These are phyloP conservation scores for Pyrenophora teres DNA, from an alignment of 2,329 filamentous ascomycete species.

Conservation along the genomic window DNA sequence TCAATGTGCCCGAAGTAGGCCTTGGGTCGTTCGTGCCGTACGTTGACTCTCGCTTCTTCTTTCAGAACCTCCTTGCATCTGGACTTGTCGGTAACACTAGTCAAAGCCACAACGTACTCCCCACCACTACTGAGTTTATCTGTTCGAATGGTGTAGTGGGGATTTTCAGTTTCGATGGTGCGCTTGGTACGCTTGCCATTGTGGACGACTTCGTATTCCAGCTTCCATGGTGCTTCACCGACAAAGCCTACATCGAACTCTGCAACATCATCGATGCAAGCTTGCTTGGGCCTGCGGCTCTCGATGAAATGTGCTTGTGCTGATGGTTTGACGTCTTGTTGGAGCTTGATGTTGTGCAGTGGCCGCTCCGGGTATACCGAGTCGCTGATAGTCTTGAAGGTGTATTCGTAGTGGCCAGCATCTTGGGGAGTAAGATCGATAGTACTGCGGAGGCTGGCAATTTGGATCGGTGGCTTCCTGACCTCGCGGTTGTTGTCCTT, in stretches of 20 bases:
- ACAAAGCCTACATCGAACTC: conserved; percentile 74
- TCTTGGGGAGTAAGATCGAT: conserved; percentile 80
- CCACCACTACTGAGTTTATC: conserved; percentile 77
- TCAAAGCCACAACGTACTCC: conserved; percentile 85
- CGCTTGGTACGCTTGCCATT: conserved; percentile 80
- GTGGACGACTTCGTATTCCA: conserved; percentile 93
- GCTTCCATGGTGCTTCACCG: conserved; percentile 83
- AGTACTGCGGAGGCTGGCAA: conserved; percentile 76
- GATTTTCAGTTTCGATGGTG: conserved; percentile 65
- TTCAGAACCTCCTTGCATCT: conserved; percentile 86
- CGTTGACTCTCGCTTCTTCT: conserved; percentile 81
- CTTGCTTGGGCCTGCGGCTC: conserved; percentile 61
- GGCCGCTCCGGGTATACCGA: conserved; percentile 69
- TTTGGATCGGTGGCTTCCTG: conserved; percentile 57
- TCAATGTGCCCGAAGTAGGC: conserved; percentile 86
- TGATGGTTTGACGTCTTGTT: conserved; percentile 92
- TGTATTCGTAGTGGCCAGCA: conserved; percentile 85
- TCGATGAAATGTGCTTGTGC: conserved; percentile 75
- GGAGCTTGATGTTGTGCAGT: conserved; percentile 65
- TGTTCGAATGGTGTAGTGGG: conserved; percentile 74
- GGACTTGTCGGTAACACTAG: conserved; percentile 82
- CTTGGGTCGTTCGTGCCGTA: conserved; percentile 85
- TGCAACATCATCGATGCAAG: conserved; percentile 83
- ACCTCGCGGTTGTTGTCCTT: conserved; percentile 59
- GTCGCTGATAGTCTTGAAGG: conserved; percentile 81